Conservation (phyloP, 2,329 filamentous ascomycete genomes). For the Botryotinia narcissicola region DNA sequence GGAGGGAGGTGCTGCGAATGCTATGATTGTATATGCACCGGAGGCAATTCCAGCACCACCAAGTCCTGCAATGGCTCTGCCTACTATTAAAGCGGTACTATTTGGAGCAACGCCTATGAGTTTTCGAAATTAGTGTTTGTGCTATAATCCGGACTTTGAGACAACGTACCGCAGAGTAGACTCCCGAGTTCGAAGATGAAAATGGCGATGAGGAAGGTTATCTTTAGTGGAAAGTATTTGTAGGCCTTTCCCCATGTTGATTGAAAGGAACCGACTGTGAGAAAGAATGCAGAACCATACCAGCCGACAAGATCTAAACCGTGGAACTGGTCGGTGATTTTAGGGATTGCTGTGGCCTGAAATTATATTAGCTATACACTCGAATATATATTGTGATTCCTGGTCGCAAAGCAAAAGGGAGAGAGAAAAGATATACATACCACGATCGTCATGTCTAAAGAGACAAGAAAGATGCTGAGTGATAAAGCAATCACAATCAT, state of each 20-base stretch:
- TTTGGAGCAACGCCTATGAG: constrained; percentile 36
- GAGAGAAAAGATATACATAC: constrained; percentile 1
- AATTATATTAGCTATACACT: not conserved
- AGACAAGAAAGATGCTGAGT: constrained; percentile 48
- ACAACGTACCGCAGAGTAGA: constrained; percentile 39
- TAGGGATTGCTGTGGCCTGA: constrained; percentile 52
- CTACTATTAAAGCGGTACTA: constrained; percentile 26
- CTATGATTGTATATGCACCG: constrained; percentile 45
- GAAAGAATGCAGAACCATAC: constrained; percentile 57
- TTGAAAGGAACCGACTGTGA: constrained; percentile 44
- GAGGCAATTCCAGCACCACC: constrained; percentile 34
- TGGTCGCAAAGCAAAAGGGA: not conserved
- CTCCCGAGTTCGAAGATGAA: constrained; percentile 42
- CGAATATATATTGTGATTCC: not conserved
- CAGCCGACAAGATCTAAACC: constrained; percentile 50
- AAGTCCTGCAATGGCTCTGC: constrained; percentile 31
- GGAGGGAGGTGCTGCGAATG: constrained; percentile 35
- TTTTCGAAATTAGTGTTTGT: not conserved
- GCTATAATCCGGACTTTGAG: not conserved
- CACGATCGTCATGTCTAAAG: constrained; percentile 51
- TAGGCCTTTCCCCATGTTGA: constrained; percentile 39
- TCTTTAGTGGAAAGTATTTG: constrained; percentile 40
- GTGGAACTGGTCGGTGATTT: constrained; percentile 53
- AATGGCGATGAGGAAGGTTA: constrained; percentile 37
- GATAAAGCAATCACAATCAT: constrained; percentile 49